A percentile compares a stretch with the other conserved stretches of the same genome.
Conservation (phyloP, 805 yeast genomes). For the Saturnispora saitoi region DNA sequence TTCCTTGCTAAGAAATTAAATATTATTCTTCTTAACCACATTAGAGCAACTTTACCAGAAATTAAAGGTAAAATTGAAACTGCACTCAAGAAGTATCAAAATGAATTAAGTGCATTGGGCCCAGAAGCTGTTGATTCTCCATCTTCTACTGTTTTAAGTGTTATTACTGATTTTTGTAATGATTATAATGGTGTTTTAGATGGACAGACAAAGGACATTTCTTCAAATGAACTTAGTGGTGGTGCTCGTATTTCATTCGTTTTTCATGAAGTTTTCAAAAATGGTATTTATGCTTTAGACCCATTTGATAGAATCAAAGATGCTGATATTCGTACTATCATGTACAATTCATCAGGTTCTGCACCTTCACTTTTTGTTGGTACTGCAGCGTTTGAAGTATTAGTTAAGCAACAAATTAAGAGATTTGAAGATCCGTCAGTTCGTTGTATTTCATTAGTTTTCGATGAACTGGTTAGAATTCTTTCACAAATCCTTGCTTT, state of each 20-base stretch:
- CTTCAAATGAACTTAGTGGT: conserved; percentile 87
- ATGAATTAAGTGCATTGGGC: conserved; percentile 69
- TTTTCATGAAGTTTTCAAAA: conserved; percentile 90
- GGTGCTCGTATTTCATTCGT: conserved; percentile 97
- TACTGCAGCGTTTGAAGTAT: conserved; percentile 92
- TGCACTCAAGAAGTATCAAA: conserved; percentile 75
- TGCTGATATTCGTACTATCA: conserved; percentile 90
- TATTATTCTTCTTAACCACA: conserved; percentile 81
- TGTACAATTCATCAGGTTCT: conserved; percentile 94
- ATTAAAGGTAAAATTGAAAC: conserved; percentile 84
- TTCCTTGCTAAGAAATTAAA: conserved; percentile 88
- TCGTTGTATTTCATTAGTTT: conserved; percentile 81
- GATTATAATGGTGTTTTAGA: conserved; percentile 86
- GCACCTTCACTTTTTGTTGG: conserved; percentile 96
- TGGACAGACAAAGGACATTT: conserved; percentile 86
- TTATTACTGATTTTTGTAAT: conserved; percentile 86
- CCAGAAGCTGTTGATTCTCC: conserved; percentile 88
- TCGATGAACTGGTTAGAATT: conserved; percentile 90
- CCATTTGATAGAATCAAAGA: conserved; percentile 96
- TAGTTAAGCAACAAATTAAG: conserved; percentile 86
- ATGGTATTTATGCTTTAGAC: conserved; percentile 84
- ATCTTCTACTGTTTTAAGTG: conserved; percentile 77
- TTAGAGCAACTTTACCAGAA: conserved; percentile 82
- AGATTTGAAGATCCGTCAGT: conserved; percentile 91
- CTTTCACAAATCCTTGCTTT: conserved; percentile 74